Evolutionary conservation across 257 asterid genomes (phyloP).

Genomic region (Ajuga chamaepitys): DNA sequence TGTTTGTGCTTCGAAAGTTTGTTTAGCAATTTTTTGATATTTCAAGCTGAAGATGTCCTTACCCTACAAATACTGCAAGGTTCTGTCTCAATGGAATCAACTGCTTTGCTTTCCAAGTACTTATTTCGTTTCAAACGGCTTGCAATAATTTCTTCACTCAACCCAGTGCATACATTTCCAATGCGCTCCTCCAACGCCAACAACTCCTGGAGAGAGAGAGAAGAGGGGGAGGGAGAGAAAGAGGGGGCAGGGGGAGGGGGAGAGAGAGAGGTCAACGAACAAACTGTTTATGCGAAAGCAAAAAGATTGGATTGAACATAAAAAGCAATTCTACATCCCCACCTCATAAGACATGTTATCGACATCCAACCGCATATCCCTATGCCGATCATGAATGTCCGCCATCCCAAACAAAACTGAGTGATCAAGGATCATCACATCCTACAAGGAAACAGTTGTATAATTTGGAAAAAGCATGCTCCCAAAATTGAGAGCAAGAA

Average conservation of each 20-base stretch:
- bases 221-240: no score
- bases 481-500: neutral
- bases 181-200: conserved; percentile 67
- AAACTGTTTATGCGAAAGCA: neutral
- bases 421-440: conserved; percentile 52
- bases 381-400: conserved; percentile 49
- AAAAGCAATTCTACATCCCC: neutral
- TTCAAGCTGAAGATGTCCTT: neutral
- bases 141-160: conserved; percentile 42
- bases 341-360: conserved; percentile 80
- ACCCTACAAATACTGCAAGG: conserved; percentile 73
- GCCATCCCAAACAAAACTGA: conserved; percentile 50
- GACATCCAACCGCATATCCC: conserved; percentile 67
- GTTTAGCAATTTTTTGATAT: neutral
- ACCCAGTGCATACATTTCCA: conserved; percentile 65
- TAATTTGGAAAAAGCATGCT: neutral
- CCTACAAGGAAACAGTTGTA: conserved; percentile 22
- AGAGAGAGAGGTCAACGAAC: no score
- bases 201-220: conserved; percentile 50
- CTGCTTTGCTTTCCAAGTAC: conserved; percentile 4
- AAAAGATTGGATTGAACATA: neutral
- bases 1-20: neutral
- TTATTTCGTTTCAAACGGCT: conserved; percentile 38
- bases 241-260: no score
- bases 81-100: conserved; percentile 34